Evolutionary conservation across 2,329 filamentous ascomycete genomes (phyloP), one percentile per base, ranked within the genome.

Genomic region (Hyphodiscus sp.): DNA sequence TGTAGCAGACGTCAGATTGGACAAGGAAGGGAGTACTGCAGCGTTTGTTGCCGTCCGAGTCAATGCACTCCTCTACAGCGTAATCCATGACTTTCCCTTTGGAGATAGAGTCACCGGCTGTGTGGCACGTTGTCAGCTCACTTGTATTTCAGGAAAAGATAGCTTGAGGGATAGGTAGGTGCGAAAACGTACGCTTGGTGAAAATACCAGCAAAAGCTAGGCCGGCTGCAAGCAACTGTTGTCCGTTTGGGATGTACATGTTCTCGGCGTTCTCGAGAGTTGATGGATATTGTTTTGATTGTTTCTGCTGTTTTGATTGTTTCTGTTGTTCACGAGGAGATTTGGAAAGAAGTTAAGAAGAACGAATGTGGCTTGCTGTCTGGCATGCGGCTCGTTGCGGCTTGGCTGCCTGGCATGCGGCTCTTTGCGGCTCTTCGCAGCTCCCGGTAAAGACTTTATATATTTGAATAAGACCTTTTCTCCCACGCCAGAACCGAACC

Each of bases 71-170:
- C 51, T 74, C 69, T 0, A 74, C 63, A 0, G 71, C 72, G 62
- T 65, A 74, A 64, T 74, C 73, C 47, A 75, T 60, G 15, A 75
- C 61, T 18, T 64, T 67, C 54, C 73, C 73, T 15, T 68, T 62
- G 20, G 63, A 29, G 30, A 72, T 53, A 18, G 46, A 41, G 18
- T 46, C 33, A 38, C 33, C 50, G 6, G 46, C 13, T 62, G 61
- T 6, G 56, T 55, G 18, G 62, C 63, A 10, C 15, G 20, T 49
- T 44, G 33, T 60, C 51, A 55, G 56, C 46, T 43, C 26, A 42
- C 20, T 1, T 42, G 11, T 7, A 47, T 20, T 20, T 19, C 13
- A 33, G 20, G n/a, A 8, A 30, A 18, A 11, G 20, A 30, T 16
- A 9, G 20, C 20, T 26, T 29, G n/a, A 8, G 29, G 7, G 9